A percentile compares a stretch with the other conserved stretches of the same genome.
Evolutionary conservation across 352 stramenopile species (phyloP).

Genomic region (Globisporangium polare): DNA sequence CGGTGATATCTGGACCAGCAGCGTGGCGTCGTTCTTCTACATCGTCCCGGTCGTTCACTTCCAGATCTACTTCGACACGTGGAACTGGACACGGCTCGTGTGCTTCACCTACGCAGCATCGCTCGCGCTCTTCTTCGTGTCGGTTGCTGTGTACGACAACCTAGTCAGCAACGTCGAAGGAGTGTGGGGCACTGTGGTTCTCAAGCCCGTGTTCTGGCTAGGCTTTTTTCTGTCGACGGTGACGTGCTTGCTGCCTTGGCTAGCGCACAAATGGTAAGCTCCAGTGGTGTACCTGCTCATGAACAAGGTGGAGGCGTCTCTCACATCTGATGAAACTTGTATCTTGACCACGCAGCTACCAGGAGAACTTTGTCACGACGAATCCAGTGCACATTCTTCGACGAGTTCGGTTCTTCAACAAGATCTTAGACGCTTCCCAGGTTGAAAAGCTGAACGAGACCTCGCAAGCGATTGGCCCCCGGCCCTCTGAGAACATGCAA

Average conservation of each 20-base stretch:
- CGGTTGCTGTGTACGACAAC: conserved; percentile 53
- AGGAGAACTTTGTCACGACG: conserved; percentile 69
- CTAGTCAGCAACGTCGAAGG: conserved; percentile 44
- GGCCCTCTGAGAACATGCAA: conserved; percentile 7
- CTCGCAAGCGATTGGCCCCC: conserved; percentile 4
- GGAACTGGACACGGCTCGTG: conserved; percentile 66
- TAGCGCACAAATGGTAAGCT: conserved; percentile 65
- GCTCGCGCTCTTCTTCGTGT: conserved; percentile 42
- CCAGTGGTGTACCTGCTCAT: background rate
- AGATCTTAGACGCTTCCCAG: conserved; percentile 58
- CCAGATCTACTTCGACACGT: conserved; percentile 77
- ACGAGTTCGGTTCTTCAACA: conserved; percentile 66
- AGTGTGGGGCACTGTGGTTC: conserved; percentile 31
- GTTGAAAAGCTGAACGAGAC: conserved; percentile 22
- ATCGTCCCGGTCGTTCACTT: conserved; percentile 93
- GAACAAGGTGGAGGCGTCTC: too few relatives aligned
- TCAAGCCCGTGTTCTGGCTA: conserved; percentile 54
- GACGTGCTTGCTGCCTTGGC: conserved; percentile 49
- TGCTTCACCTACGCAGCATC: conserved; percentile 41
- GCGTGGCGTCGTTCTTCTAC: conserved; percentile 91
- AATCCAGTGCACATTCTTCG: conserved; percentile 77
- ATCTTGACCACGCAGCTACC: conserved; percentile 28
- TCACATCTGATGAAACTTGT: background rate
- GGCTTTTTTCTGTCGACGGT: conserved; percentile 40
- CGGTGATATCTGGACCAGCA: conserved; percentile 83